Evolutionary conservation across 139 green algal genomes (phyloP).

Genomic region (Mychonastes homosphaera): DNA sequence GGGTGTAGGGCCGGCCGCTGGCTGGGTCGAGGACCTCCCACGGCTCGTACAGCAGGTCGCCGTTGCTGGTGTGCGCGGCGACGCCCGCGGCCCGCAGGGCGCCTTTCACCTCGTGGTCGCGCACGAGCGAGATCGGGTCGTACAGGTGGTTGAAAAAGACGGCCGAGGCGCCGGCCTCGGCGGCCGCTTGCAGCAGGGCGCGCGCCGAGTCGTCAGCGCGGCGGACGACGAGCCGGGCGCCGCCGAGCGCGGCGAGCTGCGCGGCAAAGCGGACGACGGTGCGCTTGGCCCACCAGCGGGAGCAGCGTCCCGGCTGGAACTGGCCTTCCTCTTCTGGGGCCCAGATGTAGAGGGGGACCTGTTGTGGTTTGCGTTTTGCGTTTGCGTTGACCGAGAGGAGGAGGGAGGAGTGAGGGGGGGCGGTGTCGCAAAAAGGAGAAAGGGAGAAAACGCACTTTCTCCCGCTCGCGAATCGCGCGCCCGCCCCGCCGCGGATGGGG

Average conservation of each 20-base stretch:
- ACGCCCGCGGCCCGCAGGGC: slow-evolving; percentile 37
- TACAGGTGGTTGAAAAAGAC: slow-evolving; percentile 94
- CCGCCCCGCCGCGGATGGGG: neutral
- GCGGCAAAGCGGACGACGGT: slow-evolving; percentile 38
- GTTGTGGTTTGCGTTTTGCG: neutral
- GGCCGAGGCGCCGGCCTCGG: slow-evolving; percentile 41
- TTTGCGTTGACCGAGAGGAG: no score
- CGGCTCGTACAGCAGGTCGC: slow-evolving; percentile 82
- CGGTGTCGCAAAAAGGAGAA: no score
- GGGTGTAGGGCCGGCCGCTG: slow-evolving; percentile 54
- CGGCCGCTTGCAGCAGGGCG: slow-evolving; percentile 43
- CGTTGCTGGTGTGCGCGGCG: slow-evolving; percentile 63
- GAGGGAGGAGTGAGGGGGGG: no score
- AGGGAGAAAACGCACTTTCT: neutral
- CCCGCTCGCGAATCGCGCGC: neutral
- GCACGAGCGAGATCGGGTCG: slow-evolving; percentile 83
- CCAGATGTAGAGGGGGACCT: slow-evolving; percentile 84
- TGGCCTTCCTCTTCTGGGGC: slow-evolving; percentile 86
- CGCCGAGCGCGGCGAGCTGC: slow-evolving; percentile 57
- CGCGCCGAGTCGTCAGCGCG: slow-evolving; percentile 35
- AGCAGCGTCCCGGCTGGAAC: slow-evolving; percentile 69
- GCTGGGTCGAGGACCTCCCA: slow-evolving; percentile 75
- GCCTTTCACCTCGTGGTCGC: slow-evolving; percentile 73
- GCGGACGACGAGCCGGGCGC: slow-evolving; percentile 52
- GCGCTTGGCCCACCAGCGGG: slow-evolving; percentile 26